Percentiles rank a stretch among this genome's conserved stretches.
phyloP scores from a whole-genome alignment of 2,329 filamentous ascomycete species.

The Emericellopsis atlantica region DNA sequence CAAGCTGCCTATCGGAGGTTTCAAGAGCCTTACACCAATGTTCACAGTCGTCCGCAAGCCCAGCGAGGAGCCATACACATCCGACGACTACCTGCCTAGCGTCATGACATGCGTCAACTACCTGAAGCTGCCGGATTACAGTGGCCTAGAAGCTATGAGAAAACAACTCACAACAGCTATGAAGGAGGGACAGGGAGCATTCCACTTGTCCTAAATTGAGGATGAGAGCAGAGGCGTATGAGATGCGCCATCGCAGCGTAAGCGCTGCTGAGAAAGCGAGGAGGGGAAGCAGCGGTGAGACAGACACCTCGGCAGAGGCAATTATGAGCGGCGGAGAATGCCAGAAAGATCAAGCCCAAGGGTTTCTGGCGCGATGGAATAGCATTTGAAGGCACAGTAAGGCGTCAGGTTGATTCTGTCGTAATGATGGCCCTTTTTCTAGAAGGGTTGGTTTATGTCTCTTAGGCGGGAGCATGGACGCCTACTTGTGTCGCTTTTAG shows the following conservation, averaged over 20 bases:
- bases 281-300: no score
- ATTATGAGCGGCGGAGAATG: no score
- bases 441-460: no score
- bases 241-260: not conserved
- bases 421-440: no score
- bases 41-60: constrained; percentile 99
- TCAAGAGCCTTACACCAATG: constrained; percentile 94
- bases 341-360: no score
- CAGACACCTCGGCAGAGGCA: no score
- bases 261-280: not conserved
- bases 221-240: not conserved
- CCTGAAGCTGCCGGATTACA: constrained; percentile 94
- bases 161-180: constrained; percentile 76
- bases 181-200: constrained; percentile 91
- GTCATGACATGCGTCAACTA: constrained; percentile 99
- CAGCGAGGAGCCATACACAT: constrained; percentile 85
- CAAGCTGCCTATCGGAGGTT: constrained; percentile 98
- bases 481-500: no score
- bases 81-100: constrained; percentile 96
- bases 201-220: constrained; percentile 69
- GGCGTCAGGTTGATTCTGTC: no score
- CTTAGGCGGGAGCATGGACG: no score
- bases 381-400: no score
- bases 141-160: constrained; percentile 60
- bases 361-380: no score